Conservation (phyloP, 371 early-diverging fungal species). For the Mitosporidium daphniae region DNA sequence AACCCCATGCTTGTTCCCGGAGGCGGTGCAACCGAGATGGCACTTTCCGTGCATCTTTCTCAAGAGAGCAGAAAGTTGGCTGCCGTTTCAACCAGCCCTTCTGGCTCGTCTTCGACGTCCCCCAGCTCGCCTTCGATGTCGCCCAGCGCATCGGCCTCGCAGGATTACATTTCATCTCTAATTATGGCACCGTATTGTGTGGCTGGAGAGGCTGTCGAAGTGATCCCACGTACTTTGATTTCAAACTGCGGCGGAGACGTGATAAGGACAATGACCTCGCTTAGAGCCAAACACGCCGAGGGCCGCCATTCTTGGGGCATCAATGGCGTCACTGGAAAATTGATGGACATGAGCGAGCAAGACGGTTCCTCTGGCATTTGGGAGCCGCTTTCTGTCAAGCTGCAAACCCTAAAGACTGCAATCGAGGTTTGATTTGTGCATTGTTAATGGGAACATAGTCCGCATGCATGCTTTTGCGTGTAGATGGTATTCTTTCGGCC, state of each 20-base stretch:
- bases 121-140: too few species aligned
- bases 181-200: slow-evolving; percentile 77
- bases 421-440: slow-evolving; percentile 24
- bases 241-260: slow-evolving; percentile 69
- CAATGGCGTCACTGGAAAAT: slow-evolving; percentile 66
- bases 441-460: background rate
- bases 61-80: too few species aligned
- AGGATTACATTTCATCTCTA: too few species aligned
- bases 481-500: slow-evolving; percentile 86
- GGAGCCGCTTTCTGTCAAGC: slow-evolving; percentile 97
- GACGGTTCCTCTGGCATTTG: slow-evolving; percentile 87
- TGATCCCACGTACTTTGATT: slow-evolving; percentile 83
- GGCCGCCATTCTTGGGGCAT: slow-evolving; percentile 53
- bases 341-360: slow-evolving; percentile 59
- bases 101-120: too few species aligned
- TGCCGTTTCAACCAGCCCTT: too few species aligned
- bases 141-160: too few species aligned
- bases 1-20: slow-evolving; percentile 73
- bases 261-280: slow-evolving; percentile 53
- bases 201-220: slow-evolving; percentile 72
- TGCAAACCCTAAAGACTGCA: slow-evolving; percentile 95
- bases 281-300: slow-evolving; percentile 71
- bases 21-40: slow-evolving; percentile 99
- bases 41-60: slow-evolving; percentile 43
- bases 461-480: slow-evolving; percentile 7